phyloP scores from a whole-genome alignment of 2,329 filamentous ascomycete species.

The Dothideomycetidae sp. region DNA sequence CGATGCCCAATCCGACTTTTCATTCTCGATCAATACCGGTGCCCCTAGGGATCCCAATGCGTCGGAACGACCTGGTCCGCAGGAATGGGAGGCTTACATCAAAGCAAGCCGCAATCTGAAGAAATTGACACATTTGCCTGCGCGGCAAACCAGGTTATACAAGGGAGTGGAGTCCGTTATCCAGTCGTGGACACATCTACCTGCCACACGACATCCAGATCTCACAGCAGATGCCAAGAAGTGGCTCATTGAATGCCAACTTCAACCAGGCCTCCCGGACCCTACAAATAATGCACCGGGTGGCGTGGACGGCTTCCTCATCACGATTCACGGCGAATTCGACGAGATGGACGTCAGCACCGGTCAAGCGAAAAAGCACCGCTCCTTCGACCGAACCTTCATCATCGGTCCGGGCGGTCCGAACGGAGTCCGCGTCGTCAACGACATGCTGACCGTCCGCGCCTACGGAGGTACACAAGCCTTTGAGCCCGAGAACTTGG shows the following conservation, averaged over 20 bases:
- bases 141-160: slow-evolving; percentile 51
- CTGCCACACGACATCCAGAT: slow-evolving; percentile 59
- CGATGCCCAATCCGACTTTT: slow-evolving; percentile 62
- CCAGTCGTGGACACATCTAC: slow-evolving; percentile 55
- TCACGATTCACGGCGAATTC: slow-evolving; percentile 72
- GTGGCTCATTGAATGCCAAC: slow-evolving; percentile 72
- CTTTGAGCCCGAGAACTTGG: slow-evolving; percentile 32
- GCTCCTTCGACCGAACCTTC: slow-evolving; percentile 73
- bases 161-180: slow-evolving; percentile 51
- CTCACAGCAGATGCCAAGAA: slow-evolving; percentile 52
- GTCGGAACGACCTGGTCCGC: slow-evolving; percentile 25
- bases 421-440: slow-evolving; percentile 58
- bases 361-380: slow-evolving; percentile 39
- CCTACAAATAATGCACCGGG: slow-evolving; percentile 45
- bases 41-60: slow-evolving; percentile 34
- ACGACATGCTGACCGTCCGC: slow-evolving; percentile 62
- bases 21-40: slow-evolving; percentile 55
- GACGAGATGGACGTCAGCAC: slow-evolving; percentile 52
- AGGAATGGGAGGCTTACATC: slow-evolving; percentile 62
- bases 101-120: slow-evolving; percentile 65
- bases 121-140: slow-evolving; percentile 47
- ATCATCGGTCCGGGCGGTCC: slow-evolving; percentile 60
- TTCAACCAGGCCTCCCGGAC: slow-evolving; percentile 57
- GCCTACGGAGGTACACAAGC: slow-evolving; percentile 46
- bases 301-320: slow-evolving; percentile 64